Conservation (phyloP, 345 rosid species). For the Firmiana major region DNA sequence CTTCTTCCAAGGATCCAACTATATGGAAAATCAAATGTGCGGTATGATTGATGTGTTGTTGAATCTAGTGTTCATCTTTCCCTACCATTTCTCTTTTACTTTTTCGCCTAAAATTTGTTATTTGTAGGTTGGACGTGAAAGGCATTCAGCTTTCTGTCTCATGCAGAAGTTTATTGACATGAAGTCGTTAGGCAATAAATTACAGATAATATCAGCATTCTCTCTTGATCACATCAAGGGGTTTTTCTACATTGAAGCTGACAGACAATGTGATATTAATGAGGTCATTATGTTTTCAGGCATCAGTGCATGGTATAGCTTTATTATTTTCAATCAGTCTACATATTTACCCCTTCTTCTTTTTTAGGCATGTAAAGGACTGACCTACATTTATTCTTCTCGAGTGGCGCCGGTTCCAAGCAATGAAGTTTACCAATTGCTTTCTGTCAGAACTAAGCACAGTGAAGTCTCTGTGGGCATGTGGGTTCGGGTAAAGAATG, state of each 20-base stretch:
- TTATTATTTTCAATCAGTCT: not conserved
- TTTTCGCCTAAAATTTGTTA: conserved; percentile 20
- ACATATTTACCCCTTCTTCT: conserved; percentile 10
- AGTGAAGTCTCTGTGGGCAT: conserved; percentile 55
- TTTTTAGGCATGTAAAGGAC: conserved; percentile 72
- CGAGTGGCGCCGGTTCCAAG: conserved; percentile 56
- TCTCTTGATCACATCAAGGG: conserved; percentile 78
- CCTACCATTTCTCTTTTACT: not conserved
- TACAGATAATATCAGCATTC: conserved; percentile 71
- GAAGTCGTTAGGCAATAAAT: conserved; percentile 49
- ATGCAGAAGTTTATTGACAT: conserved; percentile 91
- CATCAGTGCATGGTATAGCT: not conserved
- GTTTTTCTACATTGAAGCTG: conserved; percentile 74
- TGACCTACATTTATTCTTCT: conserved; percentile 59
- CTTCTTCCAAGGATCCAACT: conserved; percentile 56
- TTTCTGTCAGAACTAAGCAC: conserved; percentile 47
- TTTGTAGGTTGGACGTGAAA: conserved; percentile 77
- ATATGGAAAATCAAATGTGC: conserved; percentile 91
- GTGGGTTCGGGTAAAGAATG: conserved; percentile 90
- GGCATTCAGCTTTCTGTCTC: conserved; percentile 73
- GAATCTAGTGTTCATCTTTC: not conserved
- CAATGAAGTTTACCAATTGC: conserved; percentile 61
- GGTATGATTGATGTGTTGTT: conserved; percentile 38
- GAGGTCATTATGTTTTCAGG: conserved; percentile 50
- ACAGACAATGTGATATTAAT: conserved; percentile 54